Conservation (phyloP, 2,329 filamentous ascomycete species). For the Ophiostoma ips region DNA sequence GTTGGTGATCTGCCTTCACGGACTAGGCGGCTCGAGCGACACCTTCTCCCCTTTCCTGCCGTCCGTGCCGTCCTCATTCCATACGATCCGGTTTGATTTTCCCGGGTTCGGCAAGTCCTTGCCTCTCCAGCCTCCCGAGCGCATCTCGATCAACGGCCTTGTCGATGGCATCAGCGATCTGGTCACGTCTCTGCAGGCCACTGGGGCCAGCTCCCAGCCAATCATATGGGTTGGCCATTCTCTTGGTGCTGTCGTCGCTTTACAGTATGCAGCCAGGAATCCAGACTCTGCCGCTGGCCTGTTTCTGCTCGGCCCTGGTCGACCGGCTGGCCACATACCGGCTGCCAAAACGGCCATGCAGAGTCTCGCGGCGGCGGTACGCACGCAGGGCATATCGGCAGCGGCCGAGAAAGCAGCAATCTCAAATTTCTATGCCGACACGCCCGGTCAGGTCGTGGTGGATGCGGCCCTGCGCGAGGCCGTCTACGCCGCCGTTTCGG, state of each 20-base stretch:
- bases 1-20: conserved; percentile 18
- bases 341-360: conserved; percentile 20
- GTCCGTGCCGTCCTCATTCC: conserved; percentile 10
- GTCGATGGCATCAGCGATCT: conserved; percentile 18
- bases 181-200: conserved; percentile 12
- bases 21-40: conserved; percentile 17
- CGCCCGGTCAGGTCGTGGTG: too few species aligned
- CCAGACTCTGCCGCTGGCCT: conserved; percentile 16
- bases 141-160: conserved; percentile 15
- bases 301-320: conserved; percentile 20
- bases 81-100: conserved; percentile 17
- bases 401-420: conserved; percentile 16
- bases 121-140: conserved; percentile 1
- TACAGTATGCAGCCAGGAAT: conserved; percentile 20
- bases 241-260: conserved; percentile 22
- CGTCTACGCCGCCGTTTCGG: conserved; percentile 19
- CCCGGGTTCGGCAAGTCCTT: conserved; percentile 19
- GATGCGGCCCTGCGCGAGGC: background rate
- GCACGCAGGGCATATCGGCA: conserved; percentile 17
- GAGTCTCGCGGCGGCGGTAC: conserved; percentile 17
- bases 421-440: too few species aligned
- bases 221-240: conserved; percentile 22
- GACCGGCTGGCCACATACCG: conserved; percentile 19
- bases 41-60: conserved; percentile 15
- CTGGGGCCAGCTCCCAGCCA: background rate